Evolutionary conservation across 2,329 filamentous ascomycete genomes (phyloP).

Genomic region (Scedosporium minutisporum): DNA sequence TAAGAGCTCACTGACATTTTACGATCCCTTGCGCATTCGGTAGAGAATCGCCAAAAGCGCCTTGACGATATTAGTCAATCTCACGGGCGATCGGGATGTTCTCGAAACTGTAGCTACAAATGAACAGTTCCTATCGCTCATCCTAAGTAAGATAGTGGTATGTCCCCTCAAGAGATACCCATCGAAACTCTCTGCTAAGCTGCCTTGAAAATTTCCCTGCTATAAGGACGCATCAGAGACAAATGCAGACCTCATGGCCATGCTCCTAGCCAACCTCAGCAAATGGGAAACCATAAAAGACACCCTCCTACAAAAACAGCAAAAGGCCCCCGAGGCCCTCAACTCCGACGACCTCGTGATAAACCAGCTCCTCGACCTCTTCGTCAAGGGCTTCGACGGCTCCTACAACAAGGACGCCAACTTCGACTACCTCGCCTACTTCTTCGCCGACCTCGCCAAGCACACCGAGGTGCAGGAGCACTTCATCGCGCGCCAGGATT

Average conservation of each 20-base stretch:
- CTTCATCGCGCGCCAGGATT: conserved; percentile 62
- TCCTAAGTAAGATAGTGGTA: conserved; percentile 68
- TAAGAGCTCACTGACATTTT: not conserved
- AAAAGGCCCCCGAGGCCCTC: conserved; percentile 58
- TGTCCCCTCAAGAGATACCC: conserved; percentile 15
- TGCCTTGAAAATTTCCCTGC: not conserved
- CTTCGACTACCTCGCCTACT: conserved; percentile 87
- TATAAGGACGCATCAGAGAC: conserved; percentile 59
- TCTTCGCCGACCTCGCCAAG: conserved; percentile 88
- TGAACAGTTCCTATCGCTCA: conserved; percentile 66
- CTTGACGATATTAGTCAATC: conserved; percentile 80
- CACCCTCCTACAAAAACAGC: conserved; percentile 59
- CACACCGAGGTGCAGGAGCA: conserved; percentile 65
- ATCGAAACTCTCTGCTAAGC: not conserved
- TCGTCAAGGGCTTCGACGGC: conserved; percentile 81
- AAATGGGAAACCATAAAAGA: conserved; percentile 68
- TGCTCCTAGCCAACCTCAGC: conserved; percentile 85
- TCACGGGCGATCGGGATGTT: conserved; percentile 68
- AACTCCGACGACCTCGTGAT: conserved; percentile 64
- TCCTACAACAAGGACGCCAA: conserved; percentile 75
- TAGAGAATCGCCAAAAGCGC: conserved; percentile 89
- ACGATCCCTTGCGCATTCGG: not conserved
- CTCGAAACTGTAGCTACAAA: conserved; percentile 65
- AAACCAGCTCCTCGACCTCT: conserved; percentile 89
- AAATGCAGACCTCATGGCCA: conserved; percentile 76